Base-by-base conservation (phyloP, 768 basidiomycete species). In the Pleurotus djamor region DNA sequence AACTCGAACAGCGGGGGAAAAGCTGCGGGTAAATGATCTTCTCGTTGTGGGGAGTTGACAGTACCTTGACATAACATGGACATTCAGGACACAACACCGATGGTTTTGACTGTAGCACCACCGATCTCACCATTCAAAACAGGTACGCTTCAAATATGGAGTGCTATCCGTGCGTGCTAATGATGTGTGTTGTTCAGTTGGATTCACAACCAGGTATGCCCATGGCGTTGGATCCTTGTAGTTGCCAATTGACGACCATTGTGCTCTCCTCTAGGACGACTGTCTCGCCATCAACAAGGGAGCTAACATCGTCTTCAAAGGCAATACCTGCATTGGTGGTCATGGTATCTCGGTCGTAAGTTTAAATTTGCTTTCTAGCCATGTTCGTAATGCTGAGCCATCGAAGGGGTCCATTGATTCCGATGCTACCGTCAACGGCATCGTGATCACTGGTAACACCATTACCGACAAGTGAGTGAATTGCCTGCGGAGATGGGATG, bases 311-410 rank as follows among this genome's bases (percentile, higher is more conserved):
- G 41, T 72, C 28, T 76, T 88, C 72, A 71, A 72, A 57, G 66
- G 79, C 28, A 86, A 87, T 67, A 72, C 71, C 21, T 89, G 88
- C 70, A 69, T 72, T 2, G 76, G 77, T 32, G 87, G 88, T 3
- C 88, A 91, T 51, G 87, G 88, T 33, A 82, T 87, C 61, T 86
- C 84, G 4, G 76, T 89, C 32, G 88, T 88, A 52, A 75, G 82
- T 28, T 28, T 28, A 17, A 56, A 38, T 32, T 64, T 58, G 49
- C 51, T 0, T 47, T 9, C 13, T 10, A 58, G 12, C 16, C 48
- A 79, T 81, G 34, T 71, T 79, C 66, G 44, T 35, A 10, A 45
- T 17, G 32, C 8, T 54, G 35, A 17, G 12, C n/a, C 12, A 28
- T 14, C 49, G n/a, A 32, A 86, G 84, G 87, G 85, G 17, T 86